Evolutionary conservation across 257 asterid genomes (phyloP).

Genomic region (Lycium ferocissimum): DNA sequence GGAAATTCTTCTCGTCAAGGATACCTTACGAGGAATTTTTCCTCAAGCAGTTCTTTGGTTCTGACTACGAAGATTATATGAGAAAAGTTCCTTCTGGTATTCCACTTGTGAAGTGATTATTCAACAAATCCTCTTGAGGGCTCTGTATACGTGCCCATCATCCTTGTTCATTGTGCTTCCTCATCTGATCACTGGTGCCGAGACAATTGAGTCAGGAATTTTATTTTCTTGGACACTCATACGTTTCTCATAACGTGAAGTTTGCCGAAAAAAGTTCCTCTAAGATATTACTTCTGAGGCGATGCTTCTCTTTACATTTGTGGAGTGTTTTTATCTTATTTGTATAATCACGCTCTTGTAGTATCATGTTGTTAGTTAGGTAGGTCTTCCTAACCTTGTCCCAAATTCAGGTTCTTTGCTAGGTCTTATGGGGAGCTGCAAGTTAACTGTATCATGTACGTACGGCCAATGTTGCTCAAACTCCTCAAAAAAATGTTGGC

Average conservation of each 20-base stretch:
- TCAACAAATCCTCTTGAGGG: neutral
- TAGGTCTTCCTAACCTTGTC: neutral
- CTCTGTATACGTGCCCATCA: neutral
- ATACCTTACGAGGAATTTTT: constrained; percentile 88
- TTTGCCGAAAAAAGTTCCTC: neutral
- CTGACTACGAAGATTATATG: constrained; percentile 70
- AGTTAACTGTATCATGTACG: too few relatives aligned
- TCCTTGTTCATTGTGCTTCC: neutral
- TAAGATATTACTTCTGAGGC: neutral
- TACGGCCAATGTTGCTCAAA: too few relatives aligned
- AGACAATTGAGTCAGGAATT: neutral
- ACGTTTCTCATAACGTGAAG: neutral
- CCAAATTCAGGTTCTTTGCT: too few relatives aligned
- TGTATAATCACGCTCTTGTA: neutral
- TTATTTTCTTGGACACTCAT: neutral
- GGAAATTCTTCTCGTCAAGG: constrained; percentile 72
- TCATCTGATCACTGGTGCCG: neutral
- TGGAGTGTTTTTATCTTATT: neutral
- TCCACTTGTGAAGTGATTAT: constrained; percentile 68
- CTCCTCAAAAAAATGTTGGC: too few relatives aligned
- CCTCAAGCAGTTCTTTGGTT: constrained; percentile 81
- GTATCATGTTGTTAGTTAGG: neutral
- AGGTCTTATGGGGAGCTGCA: too few relatives aligned
- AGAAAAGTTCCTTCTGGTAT: constrained; percentile 67
- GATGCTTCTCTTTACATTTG: neutral